Base-by-base conservation (phyloP, 352 stramenopile species). In the Globisporangium apiculatum region DNA sequence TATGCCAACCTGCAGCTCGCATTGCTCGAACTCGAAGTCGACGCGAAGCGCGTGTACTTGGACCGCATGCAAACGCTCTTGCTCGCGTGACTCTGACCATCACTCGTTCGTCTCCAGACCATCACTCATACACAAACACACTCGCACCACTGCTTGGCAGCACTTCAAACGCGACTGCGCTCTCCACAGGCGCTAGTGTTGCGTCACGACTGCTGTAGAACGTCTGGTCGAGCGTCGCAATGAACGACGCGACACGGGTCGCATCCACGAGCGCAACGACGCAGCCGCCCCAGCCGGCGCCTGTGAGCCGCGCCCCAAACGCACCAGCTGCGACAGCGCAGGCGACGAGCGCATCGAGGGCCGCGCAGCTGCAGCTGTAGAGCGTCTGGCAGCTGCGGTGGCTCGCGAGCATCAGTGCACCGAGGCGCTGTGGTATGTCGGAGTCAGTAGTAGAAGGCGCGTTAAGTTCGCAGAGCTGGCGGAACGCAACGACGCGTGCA, bases 241-340 rank as follows among this genome's bases (percentile, higher is more conserved):
- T 31, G 24, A 31, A 31, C 24, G 24, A 31, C 24, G 24, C 24
- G 24, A 31, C 24, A 31, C 24, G 24, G 24, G 24, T 31, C 24
- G 24, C 24, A 31, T 31, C 24, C 24, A 91, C 67, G 12, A 93
- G 55, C 14, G 75, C 64, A 8, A 96, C 79, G 1, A 79, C 73
- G 62, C 83, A 96, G 38, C 86, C 86, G 60, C 86, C 86, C 86
- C 86, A 94, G 1, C 86, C 86, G 60, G 86, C 86, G 42, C 86
- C 86, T 10, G 83, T 94, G 24, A 96, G 60, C 15, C 84, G 72
- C 9, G 79, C 79, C 8, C 86, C 84, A 7, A 89, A 60, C 17
- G 86, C 84, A 15, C 83, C 81, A 43, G 58, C 69, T 1, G 58
- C 49, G 17, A 68, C 63, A 45, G 67, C 69, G 36, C 66, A 70